Conservation (phyloP, 148 eudicot species). For the Rhododendron molle region DNA sequence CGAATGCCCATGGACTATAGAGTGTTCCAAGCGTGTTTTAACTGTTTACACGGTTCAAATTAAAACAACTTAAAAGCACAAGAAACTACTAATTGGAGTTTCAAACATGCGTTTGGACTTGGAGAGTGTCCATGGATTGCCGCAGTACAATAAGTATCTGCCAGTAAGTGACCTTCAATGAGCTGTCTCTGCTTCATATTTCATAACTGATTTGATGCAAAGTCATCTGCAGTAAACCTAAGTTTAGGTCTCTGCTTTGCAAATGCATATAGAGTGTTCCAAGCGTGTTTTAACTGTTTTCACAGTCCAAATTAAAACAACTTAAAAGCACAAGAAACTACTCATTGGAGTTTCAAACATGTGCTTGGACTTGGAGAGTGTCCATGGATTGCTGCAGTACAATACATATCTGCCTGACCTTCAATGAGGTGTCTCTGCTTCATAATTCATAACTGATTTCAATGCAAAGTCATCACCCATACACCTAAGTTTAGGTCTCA, state of each 20-base stretch:
- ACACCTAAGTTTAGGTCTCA: not conserved
- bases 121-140: not conserved
- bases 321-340: not conserved
- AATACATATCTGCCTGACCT: not conserved
- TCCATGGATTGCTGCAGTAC: not conserved
- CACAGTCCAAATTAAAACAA: not conserved
- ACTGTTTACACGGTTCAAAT: not conserved
- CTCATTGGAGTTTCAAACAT: not conserved
- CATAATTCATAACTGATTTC: not conserved
- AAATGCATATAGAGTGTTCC: not conserved
- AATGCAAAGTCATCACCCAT: not conserved
- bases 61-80: not conserved
- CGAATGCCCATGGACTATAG: not conserved
- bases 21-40: not conserved
- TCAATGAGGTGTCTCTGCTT: not conserved
- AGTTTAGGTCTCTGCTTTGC: not conserved
- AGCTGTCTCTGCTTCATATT: not conserved
- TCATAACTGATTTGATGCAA: not conserved
- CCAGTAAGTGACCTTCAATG: not conserved
- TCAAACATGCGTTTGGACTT: not conserved
- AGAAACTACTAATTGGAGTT: not conserved
- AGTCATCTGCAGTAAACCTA: not conserved
- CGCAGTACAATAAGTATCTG: not conserved
- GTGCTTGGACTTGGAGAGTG: not conserved
- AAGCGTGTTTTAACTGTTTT: not conserved